Conservation (phyloP, 805 yeast species). For the Hyphopichia homilentoma region DNA sequence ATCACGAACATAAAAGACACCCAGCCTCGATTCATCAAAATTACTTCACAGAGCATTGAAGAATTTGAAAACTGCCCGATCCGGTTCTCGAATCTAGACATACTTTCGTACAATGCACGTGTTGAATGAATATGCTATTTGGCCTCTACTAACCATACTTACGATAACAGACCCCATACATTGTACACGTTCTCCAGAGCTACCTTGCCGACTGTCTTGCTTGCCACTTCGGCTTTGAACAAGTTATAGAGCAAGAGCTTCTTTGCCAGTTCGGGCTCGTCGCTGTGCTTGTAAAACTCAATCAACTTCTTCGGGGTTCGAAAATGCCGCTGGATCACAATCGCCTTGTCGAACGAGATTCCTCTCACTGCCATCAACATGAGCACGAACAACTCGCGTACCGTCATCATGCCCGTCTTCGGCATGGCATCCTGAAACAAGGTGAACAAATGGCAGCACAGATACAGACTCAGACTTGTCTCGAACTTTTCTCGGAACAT, state of each 20-base stretch:
- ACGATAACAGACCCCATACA: no score
- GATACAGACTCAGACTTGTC: constrained; percentile 16
- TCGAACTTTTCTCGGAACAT: constrained; percentile 46
- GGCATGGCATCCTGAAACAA: constrained; percentile 63
- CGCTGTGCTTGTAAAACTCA: constrained; percentile 38
- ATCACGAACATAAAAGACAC: no score
- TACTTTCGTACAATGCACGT: no score
- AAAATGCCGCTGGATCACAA: constrained; percentile 64
- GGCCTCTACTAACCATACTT: no score
- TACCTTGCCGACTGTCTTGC: constrained; percentile 49
- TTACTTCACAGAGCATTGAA: no score
- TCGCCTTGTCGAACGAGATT: constrained; percentile 80
- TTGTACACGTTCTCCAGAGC: constrained; percentile 51
- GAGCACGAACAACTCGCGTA: constrained; percentile 68
- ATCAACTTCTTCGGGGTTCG: constrained; percentile 68
- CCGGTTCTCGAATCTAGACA: no score
- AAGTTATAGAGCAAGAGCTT: constrained; percentile 23
- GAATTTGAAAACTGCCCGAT: no score
- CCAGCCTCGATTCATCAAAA: no score
- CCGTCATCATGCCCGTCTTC: constrained; percentile 66
- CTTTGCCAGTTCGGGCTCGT: constrained; percentile 24
- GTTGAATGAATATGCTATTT: no score
- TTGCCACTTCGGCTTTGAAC: constrained; percentile 44
- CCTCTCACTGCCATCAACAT: constrained; percentile 82
- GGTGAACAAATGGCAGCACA: constrained; percentile 32